Percentiles rank a stretch among this genome's conserved stretches.
Evolutionary conservation across 352 stramenopile genomes (phyloP).

Genomic region (Aphanomyces astaci): DNA sequence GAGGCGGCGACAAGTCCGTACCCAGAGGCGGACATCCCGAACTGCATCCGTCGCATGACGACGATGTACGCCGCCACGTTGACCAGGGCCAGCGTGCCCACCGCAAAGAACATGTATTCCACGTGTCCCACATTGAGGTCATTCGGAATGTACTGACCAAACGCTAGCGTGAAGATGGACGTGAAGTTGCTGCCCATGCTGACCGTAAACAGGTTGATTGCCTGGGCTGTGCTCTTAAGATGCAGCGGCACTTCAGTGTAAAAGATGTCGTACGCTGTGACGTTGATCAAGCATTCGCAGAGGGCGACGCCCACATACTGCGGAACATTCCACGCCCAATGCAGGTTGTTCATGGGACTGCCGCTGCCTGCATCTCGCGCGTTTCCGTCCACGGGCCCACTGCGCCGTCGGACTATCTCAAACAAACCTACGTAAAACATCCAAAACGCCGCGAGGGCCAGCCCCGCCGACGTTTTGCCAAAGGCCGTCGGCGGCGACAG

Average conservation of each 20-base stretch:
- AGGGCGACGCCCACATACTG: slow-evolving; percentile 78
- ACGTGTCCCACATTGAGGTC: slow-evolving; percentile 75
- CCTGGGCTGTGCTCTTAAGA: slow-evolving; percentile 81
- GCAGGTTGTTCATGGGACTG: slow-evolving; percentile 71
- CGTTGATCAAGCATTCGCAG: slow-evolving; percentile 84
- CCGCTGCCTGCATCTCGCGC: slow-evolving; percentile 22
- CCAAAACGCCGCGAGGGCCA: slow-evolving; percentile 67
- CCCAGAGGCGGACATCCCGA: slow-evolving; percentile 47
- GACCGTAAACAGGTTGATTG: slow-evolving; percentile 84
- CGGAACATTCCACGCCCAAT: slow-evolving; percentile 67
- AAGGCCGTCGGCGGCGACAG: slow-evolving; percentile 59
- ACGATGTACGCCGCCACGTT: slow-evolving; percentile 68
- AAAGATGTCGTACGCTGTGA: slow-evolving; percentile 82
- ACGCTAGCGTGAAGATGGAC: slow-evolving; percentile 81
- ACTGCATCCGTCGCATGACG: slow-evolving; percentile 84
- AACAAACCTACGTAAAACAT: slow-evolving; percentile 83
- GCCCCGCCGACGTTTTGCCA: slow-evolving; percentile 67
- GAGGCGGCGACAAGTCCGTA: not conserved
- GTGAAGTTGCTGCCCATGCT: slow-evolving; percentile 83
- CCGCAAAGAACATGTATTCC: slow-evolving; percentile 87
- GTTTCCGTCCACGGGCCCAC: slow-evolving; percentile 32
- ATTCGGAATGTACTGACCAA: slow-evolving; percentile 64
- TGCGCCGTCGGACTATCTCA: slow-evolving; percentile 59
- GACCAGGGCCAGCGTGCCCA: slow-evolving; percentile 57
- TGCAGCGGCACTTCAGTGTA: slow-evolving; percentile 83